Conservation (phyloP, 2,329 filamentous ascomycete genomes). For the Diaporthe sp. region DNA sequence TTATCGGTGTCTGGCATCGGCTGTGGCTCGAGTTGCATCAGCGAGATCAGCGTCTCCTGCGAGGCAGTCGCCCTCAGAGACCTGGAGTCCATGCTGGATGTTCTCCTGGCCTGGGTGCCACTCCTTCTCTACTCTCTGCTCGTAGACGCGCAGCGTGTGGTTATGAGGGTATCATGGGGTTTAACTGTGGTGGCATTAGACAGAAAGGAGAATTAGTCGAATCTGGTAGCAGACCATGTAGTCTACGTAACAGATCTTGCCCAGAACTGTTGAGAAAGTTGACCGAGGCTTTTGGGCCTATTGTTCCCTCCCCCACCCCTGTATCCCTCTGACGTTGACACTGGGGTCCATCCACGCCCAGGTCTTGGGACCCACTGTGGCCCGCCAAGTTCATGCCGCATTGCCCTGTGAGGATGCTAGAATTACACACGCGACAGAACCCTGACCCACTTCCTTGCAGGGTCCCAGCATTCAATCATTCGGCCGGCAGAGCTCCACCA, state of each 20-base stretch:
- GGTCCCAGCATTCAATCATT: background rate
- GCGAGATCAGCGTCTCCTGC: slow-evolving; percentile 71
- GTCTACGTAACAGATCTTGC: background rate
- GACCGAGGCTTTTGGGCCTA: slow-evolving; percentile 15
- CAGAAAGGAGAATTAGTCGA: too few relatives aligned
- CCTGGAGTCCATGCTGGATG: slow-evolving; percentile 50
- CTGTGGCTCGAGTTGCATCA: slow-evolving; percentile 85
- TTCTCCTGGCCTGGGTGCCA: slow-evolving; percentile 41
- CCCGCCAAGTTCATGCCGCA: slow-evolving; percentile 16
- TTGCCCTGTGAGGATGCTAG: slow-evolving; percentile 31
- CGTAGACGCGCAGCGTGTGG: background rate
- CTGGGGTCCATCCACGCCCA: slow-evolving; percentile 15
- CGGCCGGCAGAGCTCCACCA: slow-evolving; percentile 10
- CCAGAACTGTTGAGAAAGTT: slow-evolving; percentile 29
- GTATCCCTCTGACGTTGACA: slow-evolving; percentile 33
- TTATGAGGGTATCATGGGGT: slow-evolving; percentile 9
- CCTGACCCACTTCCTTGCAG: background rate
- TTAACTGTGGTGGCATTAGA: background rate
- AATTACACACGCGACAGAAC: slow-evolving; percentile 24
- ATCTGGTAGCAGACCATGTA: background rate
- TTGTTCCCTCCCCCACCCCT: background rate
- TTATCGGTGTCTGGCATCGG: slow-evolving; percentile 75
- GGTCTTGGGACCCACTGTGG: slow-evolving; percentile 22
- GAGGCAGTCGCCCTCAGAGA: slow-evolving; percentile 59
- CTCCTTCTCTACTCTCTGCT: slow-evolving; percentile 27